Evolutionary conservation across 1,284 basidiomycete genomes (phyloP), one percentile per base, ranked within the genome.

Genomic region (Cryptococcus sp.): DNA sequence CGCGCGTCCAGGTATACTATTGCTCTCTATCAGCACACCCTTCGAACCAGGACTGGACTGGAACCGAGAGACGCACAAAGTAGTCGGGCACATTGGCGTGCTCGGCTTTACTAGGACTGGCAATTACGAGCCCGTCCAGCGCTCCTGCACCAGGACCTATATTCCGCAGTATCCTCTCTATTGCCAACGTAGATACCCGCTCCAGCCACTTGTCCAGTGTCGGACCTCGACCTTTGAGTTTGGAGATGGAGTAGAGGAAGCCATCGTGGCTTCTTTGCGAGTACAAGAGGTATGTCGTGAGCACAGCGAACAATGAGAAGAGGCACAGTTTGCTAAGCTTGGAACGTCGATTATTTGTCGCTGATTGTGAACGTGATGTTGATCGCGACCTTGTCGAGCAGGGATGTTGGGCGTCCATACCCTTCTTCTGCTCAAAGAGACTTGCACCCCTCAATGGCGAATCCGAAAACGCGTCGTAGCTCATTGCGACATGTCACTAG

Each of bases 1-100:
- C 81, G 48, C 81, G 68, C 0, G 81, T 81, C 81, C 81, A 82
- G 19, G 81, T 79, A 66, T 78, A 81, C 77, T 76, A 62, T 35
- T 40, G 13, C 4, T 35, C 13, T 10, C 3, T 10, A 35, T 35
- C 31, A 35, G 31, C 31, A 47, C 15, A 17, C 17, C 44, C 39
- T 3, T 13, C 20, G 20, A 23, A 46, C 22, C 49, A n/a, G 23
- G 17, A 25, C 8, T n/a, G 20, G 31, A 46, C 22, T 46, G 16
- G 23, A n/a, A 25, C 8, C 5, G 8, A 35, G 27, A 40, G 20
- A 54, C 70, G 60, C 52, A 75, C 76, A 66, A 73, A 81, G 69
- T 82, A 82, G 59, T 82, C 73, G 1, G 81, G 81, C 22, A 79
- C 64, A 27, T 71, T 62, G 5, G 54, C 70, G 7, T 60, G 66